Conservation (phyloP, 345 rosid genomes). For the Cochlearia excelsa region DNA sequence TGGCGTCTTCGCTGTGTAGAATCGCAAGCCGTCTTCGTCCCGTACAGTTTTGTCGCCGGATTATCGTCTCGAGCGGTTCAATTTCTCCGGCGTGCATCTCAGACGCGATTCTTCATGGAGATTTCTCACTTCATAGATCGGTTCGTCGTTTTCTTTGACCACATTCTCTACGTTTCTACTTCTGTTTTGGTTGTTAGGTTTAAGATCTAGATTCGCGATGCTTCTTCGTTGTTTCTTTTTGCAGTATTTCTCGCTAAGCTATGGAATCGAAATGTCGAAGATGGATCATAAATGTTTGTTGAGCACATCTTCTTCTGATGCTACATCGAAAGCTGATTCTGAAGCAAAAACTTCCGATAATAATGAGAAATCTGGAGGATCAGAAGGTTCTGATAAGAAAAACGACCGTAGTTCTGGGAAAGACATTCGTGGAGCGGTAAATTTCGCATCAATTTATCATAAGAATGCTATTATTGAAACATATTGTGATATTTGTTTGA, state of each 20-base stretch:
- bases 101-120: conserved; percentile 27
- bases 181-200: neutral
- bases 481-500: conserved; percentile 10
- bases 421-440: conserved; percentile 93
- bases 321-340: conserved; percentile 19
- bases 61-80: conserved; percentile 23
- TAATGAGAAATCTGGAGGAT: conserved; percentile 51
- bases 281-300: conserved; percentile 41
- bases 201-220: neutral
- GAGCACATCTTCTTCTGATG: conserved; percentile 34
- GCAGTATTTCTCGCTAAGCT: conserved; percentile 38
- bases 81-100: conserved; percentile 31
- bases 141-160: conserved; percentile 35
- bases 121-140: conserved; percentile 34
- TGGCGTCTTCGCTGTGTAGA: conserved; percentile 57
- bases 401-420: conserved; percentile 51
- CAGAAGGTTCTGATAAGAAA: conserved; percentile 42
- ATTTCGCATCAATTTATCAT: neutral
- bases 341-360: conserved; percentile 41
- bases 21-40: conserved; percentile 41
- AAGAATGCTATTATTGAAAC: neutral
- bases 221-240: conserved; percentile 3
- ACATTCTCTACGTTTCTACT: neutral
- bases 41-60: conserved; percentile 23
- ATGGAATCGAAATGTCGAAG: conserved; percentile 34